These are phyloP conservation scores for Sodiomyces alkalinus DNA, from an alignment of 2,329 filamentous ascomycete species.

Conservation along the genomic window DNA sequence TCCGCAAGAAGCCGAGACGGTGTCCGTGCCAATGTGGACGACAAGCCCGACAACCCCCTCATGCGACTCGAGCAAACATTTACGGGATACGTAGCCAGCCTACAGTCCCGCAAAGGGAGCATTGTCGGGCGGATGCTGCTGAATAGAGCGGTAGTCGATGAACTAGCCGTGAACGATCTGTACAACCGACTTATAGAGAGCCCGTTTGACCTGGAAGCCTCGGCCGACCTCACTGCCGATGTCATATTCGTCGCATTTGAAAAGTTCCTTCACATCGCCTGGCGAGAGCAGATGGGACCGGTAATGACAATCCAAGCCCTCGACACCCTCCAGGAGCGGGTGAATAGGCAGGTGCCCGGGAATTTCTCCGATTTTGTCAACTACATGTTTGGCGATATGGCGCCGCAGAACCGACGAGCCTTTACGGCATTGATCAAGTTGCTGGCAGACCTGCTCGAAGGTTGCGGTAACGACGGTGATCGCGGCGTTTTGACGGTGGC, in stretches of 20 bases:
- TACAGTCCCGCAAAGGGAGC: constrained; percentile 76
- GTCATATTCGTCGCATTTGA: constrained; percentile 86
- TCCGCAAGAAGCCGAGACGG: constrained; percentile 34
- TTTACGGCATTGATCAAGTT: constrained; percentile 75
- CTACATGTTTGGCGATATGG: constrained; percentile 49
- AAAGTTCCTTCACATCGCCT: constrained; percentile 78
- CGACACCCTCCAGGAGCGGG: constrained; percentile 55
- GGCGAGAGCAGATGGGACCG: constrained; percentile 77
- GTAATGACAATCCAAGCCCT: constrained; percentile 61
- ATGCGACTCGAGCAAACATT: constrained; percentile 72
- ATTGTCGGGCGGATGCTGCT: constrained; percentile 67
- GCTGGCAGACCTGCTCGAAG: constrained; percentile 74
- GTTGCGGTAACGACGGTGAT: constrained; percentile 82
- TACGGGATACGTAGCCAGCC: constrained; percentile 63
- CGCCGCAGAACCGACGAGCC: constrained; percentile 57
- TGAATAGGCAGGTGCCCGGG: constrained; percentile 50
- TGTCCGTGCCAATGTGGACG: constrained; percentile 27
- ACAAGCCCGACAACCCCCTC: constrained; percentile 49
- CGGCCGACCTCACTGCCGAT: constrained; percentile 63
- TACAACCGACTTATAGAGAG: constrained; percentile 82
- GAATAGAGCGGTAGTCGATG: constrained; percentile 54
- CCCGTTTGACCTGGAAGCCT: constrained; percentile 60
- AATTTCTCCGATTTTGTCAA: constrained; percentile 60
- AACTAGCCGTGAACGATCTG: constrained; percentile 71
- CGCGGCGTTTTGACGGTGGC: constrained; percentile 75